Evolutionary conservation across 495 filamentous ascomycete genomes (phyloP).

Genomic region (Xylaria venustula): DNA sequence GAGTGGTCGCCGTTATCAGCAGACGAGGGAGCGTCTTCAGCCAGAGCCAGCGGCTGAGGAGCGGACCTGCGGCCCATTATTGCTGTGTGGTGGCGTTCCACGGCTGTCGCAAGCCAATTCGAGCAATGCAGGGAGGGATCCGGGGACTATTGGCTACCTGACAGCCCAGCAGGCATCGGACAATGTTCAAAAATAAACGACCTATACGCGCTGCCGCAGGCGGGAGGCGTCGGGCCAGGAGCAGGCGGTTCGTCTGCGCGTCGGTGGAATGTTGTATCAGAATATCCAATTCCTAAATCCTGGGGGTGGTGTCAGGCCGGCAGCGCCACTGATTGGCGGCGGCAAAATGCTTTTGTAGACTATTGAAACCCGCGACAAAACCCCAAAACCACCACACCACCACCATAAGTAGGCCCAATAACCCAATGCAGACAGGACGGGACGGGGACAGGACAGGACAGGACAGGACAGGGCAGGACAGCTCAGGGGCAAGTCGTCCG

Average conservation of each 20-base stretch:
- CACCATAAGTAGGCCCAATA: background rate
- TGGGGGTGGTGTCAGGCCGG: constrained; percentile 10
- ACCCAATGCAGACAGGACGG: background rate
- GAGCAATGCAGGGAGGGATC: constrained; percentile 8
- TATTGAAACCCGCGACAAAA: constrained; percentile 17
- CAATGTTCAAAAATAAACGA: background rate
- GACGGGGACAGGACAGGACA: background rate
- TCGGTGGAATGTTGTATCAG: constrained; percentile 19
- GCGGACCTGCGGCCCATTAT: constrained; percentile 54
- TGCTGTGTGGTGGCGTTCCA: constrained; percentile 17
- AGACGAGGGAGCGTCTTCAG: constrained; percentile 31
- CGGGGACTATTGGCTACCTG: constrained; percentile 12
- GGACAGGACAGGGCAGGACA: background rate
- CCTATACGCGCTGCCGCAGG: constrained; percentile 1
- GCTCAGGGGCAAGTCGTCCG: background rate
- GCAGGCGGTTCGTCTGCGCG: constrained; percentile 12
- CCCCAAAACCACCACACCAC: constrained; percentile 2
- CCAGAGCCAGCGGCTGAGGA: constrained; percentile 52
- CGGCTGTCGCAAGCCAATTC: constrained; percentile 12
- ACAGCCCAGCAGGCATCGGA: constrained; percentile 12
- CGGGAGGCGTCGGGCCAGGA: constrained; percentile 8
- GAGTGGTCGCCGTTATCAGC: constrained; percentile 24
- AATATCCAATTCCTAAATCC: constrained; percentile 6
- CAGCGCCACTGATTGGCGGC: constrained; percentile 17
- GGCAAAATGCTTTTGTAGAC: constrained; percentile 11